Conservation (phyloP, 768 basidiomycete species). For the Naganishia kalamii region DNA sequence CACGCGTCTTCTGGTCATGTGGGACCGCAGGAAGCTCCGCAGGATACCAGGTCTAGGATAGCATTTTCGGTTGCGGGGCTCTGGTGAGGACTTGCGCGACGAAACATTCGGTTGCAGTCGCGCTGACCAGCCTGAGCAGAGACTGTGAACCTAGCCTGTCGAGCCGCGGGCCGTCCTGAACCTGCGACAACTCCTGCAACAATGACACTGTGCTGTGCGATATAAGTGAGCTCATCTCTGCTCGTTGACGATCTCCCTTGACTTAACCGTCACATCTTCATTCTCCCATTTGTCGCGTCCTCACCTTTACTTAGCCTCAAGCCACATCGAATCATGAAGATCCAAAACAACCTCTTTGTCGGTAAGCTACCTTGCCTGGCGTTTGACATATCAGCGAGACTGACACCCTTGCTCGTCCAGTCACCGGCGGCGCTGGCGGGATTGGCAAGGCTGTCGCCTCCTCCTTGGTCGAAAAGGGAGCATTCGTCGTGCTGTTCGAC, state of each 20-base stretch:
- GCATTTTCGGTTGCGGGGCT: no score
- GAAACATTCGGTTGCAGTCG: no score
- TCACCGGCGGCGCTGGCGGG: conserved; percentile 40
- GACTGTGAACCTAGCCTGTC: no score
- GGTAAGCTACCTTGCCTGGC: conserved; percentile 2
- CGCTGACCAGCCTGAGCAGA: no score
- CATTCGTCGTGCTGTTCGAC: conserved; percentile 37
- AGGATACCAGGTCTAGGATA: no score
- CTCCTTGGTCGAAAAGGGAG: conserved; percentile 26
- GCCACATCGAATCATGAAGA: conserved; percentile 27
- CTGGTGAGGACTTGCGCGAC: no score
- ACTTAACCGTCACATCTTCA: neutral
- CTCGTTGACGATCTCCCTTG: neutral
- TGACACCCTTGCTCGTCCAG: conserved; percentile 19
- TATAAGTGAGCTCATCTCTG: no score
- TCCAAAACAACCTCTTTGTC: conserved; percentile 34
- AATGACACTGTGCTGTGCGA: no score
- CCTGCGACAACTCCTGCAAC: no score
- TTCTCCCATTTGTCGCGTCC: neutral
- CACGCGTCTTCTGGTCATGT: no score
- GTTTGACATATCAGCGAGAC: neutral
- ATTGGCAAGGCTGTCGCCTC: conserved; percentile 34
- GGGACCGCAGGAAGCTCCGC: no score
- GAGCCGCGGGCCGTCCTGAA: no score
- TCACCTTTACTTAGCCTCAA: neutral